Conservation (phyloP, 2,329 filamentous ascomycete species). For the Talaromyces islandicus region DNA sequence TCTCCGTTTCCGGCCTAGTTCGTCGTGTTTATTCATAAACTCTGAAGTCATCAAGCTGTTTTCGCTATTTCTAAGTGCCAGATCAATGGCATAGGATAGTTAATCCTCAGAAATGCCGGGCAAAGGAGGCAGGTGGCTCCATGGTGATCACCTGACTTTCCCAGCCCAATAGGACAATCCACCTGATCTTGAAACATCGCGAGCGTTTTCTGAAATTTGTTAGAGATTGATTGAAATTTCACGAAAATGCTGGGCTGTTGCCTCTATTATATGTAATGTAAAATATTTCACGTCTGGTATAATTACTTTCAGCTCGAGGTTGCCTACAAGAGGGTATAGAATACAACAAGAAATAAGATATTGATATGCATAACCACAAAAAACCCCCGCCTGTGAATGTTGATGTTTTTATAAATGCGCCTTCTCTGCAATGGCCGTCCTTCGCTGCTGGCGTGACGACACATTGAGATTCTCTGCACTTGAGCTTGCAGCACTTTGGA, state of each 20-base stretch:
- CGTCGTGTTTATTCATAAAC: neutral
- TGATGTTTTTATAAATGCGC: conserved; percentile 19
- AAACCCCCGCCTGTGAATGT: neutral
- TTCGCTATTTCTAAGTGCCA: too few species aligned
- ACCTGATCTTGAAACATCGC: too few species aligned
- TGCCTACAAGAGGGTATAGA: neutral
- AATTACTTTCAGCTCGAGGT: neutral
- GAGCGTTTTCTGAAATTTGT: too few species aligned
- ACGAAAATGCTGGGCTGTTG: neutral
- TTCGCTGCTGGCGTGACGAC: conserved; percentile 29
- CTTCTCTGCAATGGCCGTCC: conserved; percentile 30
- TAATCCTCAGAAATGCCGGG: too few species aligned
- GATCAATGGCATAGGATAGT: too few species aligned
- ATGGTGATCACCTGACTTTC: too few species aligned
- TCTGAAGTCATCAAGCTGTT: neutral
- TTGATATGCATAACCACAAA: neutral
- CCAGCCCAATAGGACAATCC: too few species aligned
- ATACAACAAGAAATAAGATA: neutral
- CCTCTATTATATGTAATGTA: neutral
- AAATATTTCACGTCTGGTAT: neutral
- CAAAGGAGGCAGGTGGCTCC: too few species aligned
- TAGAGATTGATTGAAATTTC: too few species aligned
- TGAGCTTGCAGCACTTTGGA: conserved; percentile 33
- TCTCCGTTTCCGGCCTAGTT: neutral
- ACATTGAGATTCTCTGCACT: conserved; percentile 22